phyloP scores from a whole-genome alignment of 805 yeast species.

The Saccharomycopsis fodiens region DNA sequence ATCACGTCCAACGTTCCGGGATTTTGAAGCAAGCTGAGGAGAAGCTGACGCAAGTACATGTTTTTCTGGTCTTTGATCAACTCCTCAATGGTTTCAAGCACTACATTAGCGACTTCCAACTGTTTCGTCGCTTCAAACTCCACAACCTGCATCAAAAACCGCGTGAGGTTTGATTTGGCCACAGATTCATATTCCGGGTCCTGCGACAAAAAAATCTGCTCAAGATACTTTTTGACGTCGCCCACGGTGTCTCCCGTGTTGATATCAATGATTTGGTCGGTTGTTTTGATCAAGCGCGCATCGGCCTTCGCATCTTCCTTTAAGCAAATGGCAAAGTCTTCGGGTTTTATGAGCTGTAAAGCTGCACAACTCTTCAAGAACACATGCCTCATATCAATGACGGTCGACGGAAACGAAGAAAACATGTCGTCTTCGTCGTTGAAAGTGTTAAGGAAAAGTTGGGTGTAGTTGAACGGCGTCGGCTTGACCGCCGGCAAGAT shows the following conservation, averaged over 20 bases:
- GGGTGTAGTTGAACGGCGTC: slow-evolving; percentile 28
- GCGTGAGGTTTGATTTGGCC: slow-evolving; percentile 46
- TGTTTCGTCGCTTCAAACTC: slow-evolving; percentile 40
- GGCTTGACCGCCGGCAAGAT: slow-evolving; percentile 25
- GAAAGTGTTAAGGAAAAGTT: slow-evolving; percentile 27
- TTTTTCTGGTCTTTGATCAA: slow-evolving; percentile 36
- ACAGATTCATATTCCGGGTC: slow-evolving; percentile 42
- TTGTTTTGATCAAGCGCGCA: slow-evolving; percentile 26
- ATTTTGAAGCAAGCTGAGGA: slow-evolving; percentile 42
- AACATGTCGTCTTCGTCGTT: slow-evolving; percentile 41
- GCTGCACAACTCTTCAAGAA: slow-evolving; percentile 39
- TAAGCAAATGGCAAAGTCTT: slow-evolving; percentile 28
- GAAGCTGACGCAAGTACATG: slow-evolving; percentile 40
- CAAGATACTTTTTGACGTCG: slow-evolving; percentile 27
- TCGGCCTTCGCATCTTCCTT: slow-evolving; percentile 35
- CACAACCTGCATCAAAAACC: slow-evolving; percentile 41
- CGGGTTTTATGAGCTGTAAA: slow-evolving; percentile 31
- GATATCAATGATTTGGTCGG: slow-evolving; percentile 30
- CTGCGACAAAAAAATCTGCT: slow-evolving; percentile 29
- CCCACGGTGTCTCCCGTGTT: slow-evolving; percentile 26
- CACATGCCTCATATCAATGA: slow-evolving; percentile 43
- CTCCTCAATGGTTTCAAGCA: slow-evolving; percentile 28
- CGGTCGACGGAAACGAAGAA: slow-evolving; percentile 40
- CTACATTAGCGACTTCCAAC: slow-evolving; percentile 35
- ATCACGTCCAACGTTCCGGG: slow-evolving; percentile 36